These are phyloP conservation scores for Boletus eberwhitei DNA, from an alignment of 768 basidiomycete genomes.

Conservation along the genomic window DNA sequence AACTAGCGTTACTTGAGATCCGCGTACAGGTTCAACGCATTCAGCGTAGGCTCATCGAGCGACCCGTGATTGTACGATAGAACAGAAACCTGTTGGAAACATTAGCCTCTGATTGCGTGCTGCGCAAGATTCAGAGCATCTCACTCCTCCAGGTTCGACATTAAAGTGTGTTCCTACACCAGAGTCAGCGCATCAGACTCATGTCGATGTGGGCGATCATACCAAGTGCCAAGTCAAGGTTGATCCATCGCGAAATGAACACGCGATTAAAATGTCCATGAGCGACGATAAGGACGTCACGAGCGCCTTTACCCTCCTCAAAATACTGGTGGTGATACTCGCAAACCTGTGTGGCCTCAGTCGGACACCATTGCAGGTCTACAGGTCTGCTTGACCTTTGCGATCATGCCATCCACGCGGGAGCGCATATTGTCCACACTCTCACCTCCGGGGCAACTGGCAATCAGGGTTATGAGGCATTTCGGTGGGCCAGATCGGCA, in stretches of 20 bases:
- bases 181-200: conserved; percentile 7
- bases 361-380: not conserved
- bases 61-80: conserved; percentile 82
- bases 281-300: conserved; percentile 86
- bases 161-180: conserved; percentile 69
- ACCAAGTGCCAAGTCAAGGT: conserved; percentile 61
- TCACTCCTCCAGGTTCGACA: conserved; percentile 80
- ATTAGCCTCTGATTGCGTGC: conserved; percentile 3
- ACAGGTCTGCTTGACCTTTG: conserved; percentile 46
- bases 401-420: conserved; percentile 75
- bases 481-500: not conserved
- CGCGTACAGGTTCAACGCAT: conserved; percentile 69
- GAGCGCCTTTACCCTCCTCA: conserved; percentile 60
- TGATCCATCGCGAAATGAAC: conserved; percentile 80
- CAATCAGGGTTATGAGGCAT: conserved; percentile 5
- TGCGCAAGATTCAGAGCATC: conserved; percentile 16
- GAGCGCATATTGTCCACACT: conserved; percentile 72
- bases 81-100: conserved; percentile 57
- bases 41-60: conserved; percentile 72
- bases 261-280: conserved; percentile 82
- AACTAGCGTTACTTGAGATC: conserved; percentile 28
- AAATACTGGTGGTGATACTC: conserved; percentile 69
- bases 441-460: conserved; percentile 86
- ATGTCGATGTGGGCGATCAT: conserved; percentile 12
- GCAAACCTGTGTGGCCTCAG: conserved; percentile 48